phyloP scores from a whole-genome alignment of 768 basidiomycete species.

The Agrocybe pediades region DNA sequence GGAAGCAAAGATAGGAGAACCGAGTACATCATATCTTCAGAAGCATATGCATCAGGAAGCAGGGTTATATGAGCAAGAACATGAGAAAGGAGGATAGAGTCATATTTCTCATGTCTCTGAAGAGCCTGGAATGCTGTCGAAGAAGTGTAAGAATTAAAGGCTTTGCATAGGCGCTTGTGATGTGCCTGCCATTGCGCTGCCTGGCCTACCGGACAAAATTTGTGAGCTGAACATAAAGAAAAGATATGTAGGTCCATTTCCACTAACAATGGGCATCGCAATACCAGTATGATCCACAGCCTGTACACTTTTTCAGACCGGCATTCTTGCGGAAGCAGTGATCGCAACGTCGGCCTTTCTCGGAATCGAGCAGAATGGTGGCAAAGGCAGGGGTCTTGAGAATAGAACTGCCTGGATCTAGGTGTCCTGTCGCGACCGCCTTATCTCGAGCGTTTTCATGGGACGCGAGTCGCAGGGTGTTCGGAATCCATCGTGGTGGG shows the following conservation, averaged over 20 bases:
- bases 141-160: conserved; percentile 44
- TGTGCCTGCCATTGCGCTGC: conserved; percentile 61
- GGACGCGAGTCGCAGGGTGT: conserved; percentile 34
- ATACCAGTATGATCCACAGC: conserved; percentile 75
- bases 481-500: conserved; percentile 11
- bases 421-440: conserved; percentile 39
- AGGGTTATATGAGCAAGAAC: conserved; percentile 45
- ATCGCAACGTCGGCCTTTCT: conserved; percentile 73
- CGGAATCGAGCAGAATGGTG: conserved; percentile 48
- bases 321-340: conserved; percentile 47
- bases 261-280: conserved; percentile 64
- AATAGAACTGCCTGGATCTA: conserved; percentile 52
- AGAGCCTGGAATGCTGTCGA: conserved; percentile 52
- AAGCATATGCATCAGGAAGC: conserved; percentile 17
- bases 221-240: conserved; percentile 3
- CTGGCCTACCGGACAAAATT: conserved; percentile 60
- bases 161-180: conserved; percentile 73
- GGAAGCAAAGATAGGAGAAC: conserved; percentile 31
- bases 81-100: conserved; percentile 67
- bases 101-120: conserved; percentile 53
- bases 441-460: conserved; percentile 53
- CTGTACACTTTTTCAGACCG: conserved; percentile 57
- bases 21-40: conserved; percentile 9
- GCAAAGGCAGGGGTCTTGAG: conserved; percentile 46
- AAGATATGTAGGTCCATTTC: conserved; percentile 3